phyloP scores from a whole-genome alignment of 768 basidiomycete genomes.

The Lactarius tabidus region DNA sequence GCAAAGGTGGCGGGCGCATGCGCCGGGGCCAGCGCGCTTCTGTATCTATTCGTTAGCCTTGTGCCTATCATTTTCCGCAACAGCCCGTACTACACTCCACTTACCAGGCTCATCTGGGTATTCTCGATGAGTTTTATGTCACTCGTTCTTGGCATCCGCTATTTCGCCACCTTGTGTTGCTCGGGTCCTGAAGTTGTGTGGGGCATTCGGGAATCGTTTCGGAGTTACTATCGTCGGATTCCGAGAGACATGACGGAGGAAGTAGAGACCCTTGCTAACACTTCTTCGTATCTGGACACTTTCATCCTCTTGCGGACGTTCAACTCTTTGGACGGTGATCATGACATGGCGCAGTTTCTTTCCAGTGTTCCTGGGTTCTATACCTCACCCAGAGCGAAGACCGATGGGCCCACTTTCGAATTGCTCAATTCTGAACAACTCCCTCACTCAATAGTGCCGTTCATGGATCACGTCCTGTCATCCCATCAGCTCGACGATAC shows the following conservation, averaged over 20 bases:
- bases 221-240: background rate
- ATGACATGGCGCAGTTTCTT: conserved; percentile 6
- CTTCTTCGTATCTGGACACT: background rate
- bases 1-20: background rate
- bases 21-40: background rate
- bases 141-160: background rate
- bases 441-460: no score
- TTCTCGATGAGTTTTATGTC: background rate
- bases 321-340: background rate
- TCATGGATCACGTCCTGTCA: no score
- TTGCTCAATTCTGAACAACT: no score
- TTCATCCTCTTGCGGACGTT: conserved; percentile 1
- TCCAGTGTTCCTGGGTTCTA: no score
- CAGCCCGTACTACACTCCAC: background rate
- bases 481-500: no score
- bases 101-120: background rate
- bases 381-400: no score
- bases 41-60: background rate
- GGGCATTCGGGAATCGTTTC: background rate
- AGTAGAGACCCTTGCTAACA: conserved; percentile 1
- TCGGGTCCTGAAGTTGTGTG: background rate
- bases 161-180: background rate
- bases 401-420: no score
- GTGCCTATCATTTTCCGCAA: background rate
- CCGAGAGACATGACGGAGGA: background rate